Percentiles rank a stretch among this genome's conserved stretches.
phyloP scores from a whole-genome alignment of 148 eudicot species.

The Silene latifolia region DNA sequence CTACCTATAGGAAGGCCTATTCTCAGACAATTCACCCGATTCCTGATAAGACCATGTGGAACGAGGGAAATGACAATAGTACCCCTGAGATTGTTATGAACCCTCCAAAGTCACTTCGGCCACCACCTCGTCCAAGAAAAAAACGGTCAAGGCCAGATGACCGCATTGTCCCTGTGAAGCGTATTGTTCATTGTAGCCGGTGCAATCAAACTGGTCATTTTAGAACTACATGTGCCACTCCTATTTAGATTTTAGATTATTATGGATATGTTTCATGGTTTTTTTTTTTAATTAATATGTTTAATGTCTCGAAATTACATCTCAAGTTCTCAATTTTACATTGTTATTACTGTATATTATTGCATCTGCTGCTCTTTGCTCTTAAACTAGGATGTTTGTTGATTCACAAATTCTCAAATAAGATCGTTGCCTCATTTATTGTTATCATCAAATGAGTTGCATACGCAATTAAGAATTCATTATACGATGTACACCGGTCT shows the following conservation, averaged over 20 bases:
- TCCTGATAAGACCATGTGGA: slow-evolving; percentile 57
- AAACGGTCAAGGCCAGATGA: slow-evolving; percentile 44
- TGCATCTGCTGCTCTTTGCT: neutral
- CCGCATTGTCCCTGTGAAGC: slow-evolving; percentile 35
- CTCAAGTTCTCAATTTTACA: neutral
- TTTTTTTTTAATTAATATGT: neutral
- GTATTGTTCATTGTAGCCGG: slow-evolving; percentile 75
- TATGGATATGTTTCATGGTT: neutral
- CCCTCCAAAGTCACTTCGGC: slow-evolving; percentile 57
- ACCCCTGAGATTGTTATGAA: slow-evolving; percentile 28
- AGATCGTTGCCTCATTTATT: no score
- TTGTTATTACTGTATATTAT: neutral
- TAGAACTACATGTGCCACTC: slow-evolving; percentile 71
- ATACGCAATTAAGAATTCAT: no score
- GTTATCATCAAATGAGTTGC: no score
- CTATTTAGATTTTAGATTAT: slow-evolving; percentile 33
- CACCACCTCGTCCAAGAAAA: slow-evolving; percentile 53
- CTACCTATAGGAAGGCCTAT: slow-evolving; percentile 58
- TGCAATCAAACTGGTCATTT: slow-evolving; percentile 80
- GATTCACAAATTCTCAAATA: no score
- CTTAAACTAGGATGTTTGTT: neutral
- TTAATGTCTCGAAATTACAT: neutral
- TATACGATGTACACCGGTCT: no score
- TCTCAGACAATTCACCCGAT: slow-evolving; percentile 70
- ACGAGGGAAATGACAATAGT: slow-evolving; percentile 17